Conservation (phyloP, 805 yeast genomes). For the Vanderwaltozyma yarrowii region DNA sequence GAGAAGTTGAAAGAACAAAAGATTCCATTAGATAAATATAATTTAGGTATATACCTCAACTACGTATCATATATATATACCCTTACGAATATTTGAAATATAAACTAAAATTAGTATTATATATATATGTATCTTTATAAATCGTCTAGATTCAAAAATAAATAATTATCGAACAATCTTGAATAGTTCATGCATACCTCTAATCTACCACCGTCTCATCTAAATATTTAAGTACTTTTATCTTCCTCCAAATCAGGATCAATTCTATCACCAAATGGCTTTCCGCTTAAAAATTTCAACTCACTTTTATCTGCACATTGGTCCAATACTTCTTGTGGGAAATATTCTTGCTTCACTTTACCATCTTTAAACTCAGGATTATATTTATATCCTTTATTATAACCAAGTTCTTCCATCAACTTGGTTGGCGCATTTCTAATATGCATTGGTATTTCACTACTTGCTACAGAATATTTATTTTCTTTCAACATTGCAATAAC, state of each 20-base stretch:
- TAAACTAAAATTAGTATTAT: too few species aligned
- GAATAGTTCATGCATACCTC: too few species aligned
- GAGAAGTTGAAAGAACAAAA: conserved; percentile 33
- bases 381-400: conserved; percentile 76
- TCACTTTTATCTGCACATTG: conserved; percentile 23
- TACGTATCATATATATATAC: too few species aligned
- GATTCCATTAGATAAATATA: conserved; percentile 17
- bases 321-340: conserved; percentile 49
- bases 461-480: conserved; percentile 39
- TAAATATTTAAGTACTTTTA: too few species aligned
- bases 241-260: conserved; percentile 33
- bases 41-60: too few species aligned
- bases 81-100: too few species aligned
- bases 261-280: conserved; percentile 42
- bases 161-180: too few species aligned
- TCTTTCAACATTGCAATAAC: conserved; percentile 50
- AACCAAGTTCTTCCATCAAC: conserved; percentile 82
- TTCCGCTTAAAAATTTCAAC: conserved; percentile 38
- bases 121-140: too few species aligned
- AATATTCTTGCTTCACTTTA: conserved; percentile 57
- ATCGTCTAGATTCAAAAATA: too few species aligned
- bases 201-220: too few species aligned
- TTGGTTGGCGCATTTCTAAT: conserved; percentile 90
- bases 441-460: conserved; percentile 58
- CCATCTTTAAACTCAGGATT: conserved; percentile 77